Evolutionary conservation across 257 asterid species (phyloP).

Genomic region (Catharanthus roseus): DNA sequence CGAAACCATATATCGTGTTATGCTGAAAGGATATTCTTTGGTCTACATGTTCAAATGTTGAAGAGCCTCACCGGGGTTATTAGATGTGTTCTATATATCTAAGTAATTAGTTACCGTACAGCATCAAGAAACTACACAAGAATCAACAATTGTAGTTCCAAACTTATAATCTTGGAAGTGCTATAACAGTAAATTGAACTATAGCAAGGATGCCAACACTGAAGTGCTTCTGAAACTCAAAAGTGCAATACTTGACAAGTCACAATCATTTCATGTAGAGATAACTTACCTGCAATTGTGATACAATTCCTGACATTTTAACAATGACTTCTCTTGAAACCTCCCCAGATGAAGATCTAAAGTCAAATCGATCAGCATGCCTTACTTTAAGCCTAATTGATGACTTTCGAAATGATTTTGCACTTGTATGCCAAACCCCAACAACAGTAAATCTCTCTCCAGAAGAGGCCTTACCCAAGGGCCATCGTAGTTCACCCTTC

Average conservation of each 20-base stretch:
- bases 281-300: constrained; percentile 35
- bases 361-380: constrained; percentile 46
- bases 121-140: background rate
- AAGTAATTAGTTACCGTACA: background rate
- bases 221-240: background rate
- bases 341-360: constrained; percentile 42
- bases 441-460: constrained; percentile 36
- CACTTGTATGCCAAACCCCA: constrained; percentile 39
- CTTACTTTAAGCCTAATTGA: constrained; percentile 40
- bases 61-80: background rate
- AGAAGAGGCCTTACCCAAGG: constrained; percentile 35
- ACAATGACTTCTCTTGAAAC: constrained; percentile 35
- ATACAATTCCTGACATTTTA: constrained; percentile 30
- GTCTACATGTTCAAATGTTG: background rate
- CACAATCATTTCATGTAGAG: background rate
- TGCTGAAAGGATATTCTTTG: too few species aligned
- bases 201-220: background rate
- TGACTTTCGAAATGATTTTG: constrained; percentile 26
- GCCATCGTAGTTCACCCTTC: constrained; percentile 52
- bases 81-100: background rate
- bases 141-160: background rate
- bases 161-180: background rate
- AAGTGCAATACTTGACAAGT: background rate
- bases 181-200: background rate
- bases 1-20: too few species aligned